These are phyloP conservation scores for Coemansia sp. DNA, from an alignment of 192 early-diverging fungal species.

Conservation along the genomic window DNA sequence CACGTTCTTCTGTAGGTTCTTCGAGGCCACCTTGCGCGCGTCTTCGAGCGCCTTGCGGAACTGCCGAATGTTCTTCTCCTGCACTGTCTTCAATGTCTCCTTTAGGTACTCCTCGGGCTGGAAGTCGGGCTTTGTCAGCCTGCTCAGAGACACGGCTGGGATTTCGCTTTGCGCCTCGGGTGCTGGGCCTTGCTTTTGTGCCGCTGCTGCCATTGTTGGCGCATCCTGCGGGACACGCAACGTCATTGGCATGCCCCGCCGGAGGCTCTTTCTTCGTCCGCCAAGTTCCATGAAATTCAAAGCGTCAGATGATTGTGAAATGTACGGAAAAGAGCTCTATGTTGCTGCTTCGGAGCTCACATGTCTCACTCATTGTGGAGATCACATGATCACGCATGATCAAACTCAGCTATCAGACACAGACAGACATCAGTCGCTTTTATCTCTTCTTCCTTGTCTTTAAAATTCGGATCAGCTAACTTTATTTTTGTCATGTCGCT, in stretches of 20 bases:
- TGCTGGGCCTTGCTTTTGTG: background rate
- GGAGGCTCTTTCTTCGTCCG: constrained; percentile 18
- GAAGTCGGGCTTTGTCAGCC: constrained; percentile 38
- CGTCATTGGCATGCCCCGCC: constrained; percentile 18
- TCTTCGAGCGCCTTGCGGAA: constrained; percentile 57
- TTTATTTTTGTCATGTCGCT: background rate
- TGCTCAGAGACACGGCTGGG: constrained; percentile 35
- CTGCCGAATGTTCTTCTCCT: constrained; percentile 36
- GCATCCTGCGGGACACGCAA: constrained; percentile 1
- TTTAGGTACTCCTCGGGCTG: constrained; percentile 43
- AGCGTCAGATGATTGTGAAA: background rate
- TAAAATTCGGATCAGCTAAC: background rate
- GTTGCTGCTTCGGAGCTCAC: background rate
- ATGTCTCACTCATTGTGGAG: background rate
- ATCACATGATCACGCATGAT: background rate
- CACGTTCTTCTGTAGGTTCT: constrained; percentile 66
- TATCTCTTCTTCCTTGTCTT: background rate
- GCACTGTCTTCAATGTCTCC: constrained; percentile 29
- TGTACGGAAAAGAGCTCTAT: too few relatives aligned
- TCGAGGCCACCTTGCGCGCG: constrained; percentile 58
- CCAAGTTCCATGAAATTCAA: constrained; percentile 6
- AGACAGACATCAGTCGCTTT: background rate
- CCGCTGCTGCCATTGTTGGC: background rate
- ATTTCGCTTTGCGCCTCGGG: constrained; percentile 15
- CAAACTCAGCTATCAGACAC: constrained; percentile 1